Percentiles rank a stretch among this genome's conserved stretches.
These are phyloP conservation scores for Quercus glauca DNA, from an alignment of 306 rosid genomes.

Conservation along the genomic window DNA sequence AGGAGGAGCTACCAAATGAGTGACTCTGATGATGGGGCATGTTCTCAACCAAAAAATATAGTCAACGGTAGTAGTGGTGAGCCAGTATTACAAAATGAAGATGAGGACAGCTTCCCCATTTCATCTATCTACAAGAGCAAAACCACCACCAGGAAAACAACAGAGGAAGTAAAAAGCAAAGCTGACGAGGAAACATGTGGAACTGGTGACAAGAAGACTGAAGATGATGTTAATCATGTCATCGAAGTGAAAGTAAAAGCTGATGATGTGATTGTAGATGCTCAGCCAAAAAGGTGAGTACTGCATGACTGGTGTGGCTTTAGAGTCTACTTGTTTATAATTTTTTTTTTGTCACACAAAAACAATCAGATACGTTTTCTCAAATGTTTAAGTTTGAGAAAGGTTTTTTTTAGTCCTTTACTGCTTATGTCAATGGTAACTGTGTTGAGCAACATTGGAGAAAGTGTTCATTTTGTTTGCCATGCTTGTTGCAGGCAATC, in stretches of 20 bases:
- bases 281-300: conserved; percentile 27
- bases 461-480: neutral
- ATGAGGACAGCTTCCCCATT: conserved; percentile 47
- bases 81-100: conserved; percentile 31
- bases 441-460: neutral
- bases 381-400: neutral
- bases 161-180: conserved; percentile 32
- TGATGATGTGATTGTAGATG: conserved; percentile 28
- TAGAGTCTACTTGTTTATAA: neutral
- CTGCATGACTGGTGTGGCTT: neutral
- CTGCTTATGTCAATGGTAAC: neutral
- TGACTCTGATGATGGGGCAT: conserved; percentile 51
- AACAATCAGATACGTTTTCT: neutral
- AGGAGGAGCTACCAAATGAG: conserved; percentile 51
- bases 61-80: conserved; percentile 10
- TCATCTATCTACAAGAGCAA: conserved; percentile 43
- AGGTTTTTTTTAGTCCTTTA: neutral
- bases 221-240: conserved; percentile 25
- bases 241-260: conserved; percentile 19
- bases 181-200: conserved; percentile 27
- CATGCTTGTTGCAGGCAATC: conserved; percentile 30
- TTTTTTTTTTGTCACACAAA: neutral
- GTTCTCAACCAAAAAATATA: conserved; percentile 21
- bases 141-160: conserved; percentile 22
- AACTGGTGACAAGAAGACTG: conserved; percentile 31